Evolutionary conservation across 2,329 filamentous ascomycete genomes (phyloP), one percentile per base, ranked within the genome.

Genomic region (Xylaria multiplex): DNA sequence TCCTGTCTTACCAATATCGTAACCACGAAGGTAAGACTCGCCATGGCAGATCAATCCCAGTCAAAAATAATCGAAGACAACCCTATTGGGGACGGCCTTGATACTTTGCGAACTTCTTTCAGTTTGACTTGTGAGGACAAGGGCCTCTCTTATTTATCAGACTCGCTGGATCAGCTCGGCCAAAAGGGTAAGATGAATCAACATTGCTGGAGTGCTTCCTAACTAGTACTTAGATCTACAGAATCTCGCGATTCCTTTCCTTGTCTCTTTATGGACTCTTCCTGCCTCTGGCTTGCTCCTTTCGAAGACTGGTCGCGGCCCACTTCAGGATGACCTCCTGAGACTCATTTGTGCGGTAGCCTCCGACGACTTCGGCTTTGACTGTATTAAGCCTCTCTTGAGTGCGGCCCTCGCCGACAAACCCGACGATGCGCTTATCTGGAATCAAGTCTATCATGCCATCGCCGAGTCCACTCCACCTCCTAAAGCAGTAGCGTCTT

Each of bases 311-410:
- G 14, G 42, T 37, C n/a, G 37, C 19, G 48, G 37, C 37, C 54
- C 48, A 5, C 59, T 62, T 35, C 24, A 24, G 14, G 46, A 43
- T 24, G 64, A 75, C 59, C 68, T 77, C 16, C 63, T 48, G 52
- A 68, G 46, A 50, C 71, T 77, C 24, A 71, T 46, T 43, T 59
- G 69, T 13, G 67, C 66, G 13, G 61, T 75, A 19, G 40, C 27
- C 6, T 70, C 69, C 19, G 35, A 66, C 22, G 58, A 68, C 52
- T 67, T 71, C 42, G 63, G 70, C 45, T 59, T 57, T 66, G 67
- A 75, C 50, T 70, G 67, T 32, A 62, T 80, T 60, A 75, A 75
- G 69, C 75, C 77, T 54, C 76, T 81, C 53, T 70, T 81, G 3
- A 70, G 58, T 57, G 69, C 70, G 37, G 32, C 32, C 54, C 59